Percentiles rank a stretch among this genome's conserved stretches.
phyloP scores from a whole-genome alignment of 108 stramenopile genomes.

The Chaetoceros tenuissimus region DNA sequence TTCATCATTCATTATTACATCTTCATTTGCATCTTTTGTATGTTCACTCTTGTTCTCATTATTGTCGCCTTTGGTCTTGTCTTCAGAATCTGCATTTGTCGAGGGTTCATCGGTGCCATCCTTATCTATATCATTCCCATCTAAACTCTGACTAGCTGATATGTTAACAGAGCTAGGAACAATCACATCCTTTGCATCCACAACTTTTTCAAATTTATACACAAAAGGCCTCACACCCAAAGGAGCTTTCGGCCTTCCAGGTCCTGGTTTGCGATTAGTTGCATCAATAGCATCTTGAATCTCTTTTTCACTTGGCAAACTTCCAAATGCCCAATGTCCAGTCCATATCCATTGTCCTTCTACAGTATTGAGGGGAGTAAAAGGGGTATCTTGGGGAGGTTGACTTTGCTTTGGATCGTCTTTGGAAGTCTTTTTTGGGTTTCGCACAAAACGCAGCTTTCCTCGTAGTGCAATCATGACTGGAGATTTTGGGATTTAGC shows the following conservation, averaged over 20 bases:
- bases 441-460: not conserved
- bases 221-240: conserved; percentile 27
- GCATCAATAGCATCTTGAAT: not conserved
- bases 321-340: conserved; percentile 7
- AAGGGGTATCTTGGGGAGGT: not conserved
- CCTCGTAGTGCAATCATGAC: conserved; percentile 4
- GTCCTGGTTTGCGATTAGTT: not conserved
- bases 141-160: too few species aligned
- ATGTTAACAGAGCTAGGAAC: conserved; percentile 36
- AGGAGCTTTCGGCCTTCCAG: not conserved
- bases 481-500: not conserved
- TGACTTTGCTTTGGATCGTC: not conserved
- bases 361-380: not conserved
- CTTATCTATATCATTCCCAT: too few species aligned
- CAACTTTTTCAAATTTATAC: conserved; percentile 31
- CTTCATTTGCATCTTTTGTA: too few species aligned
- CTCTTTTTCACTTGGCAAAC: not conserved
- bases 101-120: too few species aligned
- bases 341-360: conserved; percentile 1
- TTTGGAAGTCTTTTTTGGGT: not conserved
- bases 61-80: too few species aligned
- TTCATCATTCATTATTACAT: too few species aligned
- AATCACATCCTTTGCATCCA: conserved; percentile 27
- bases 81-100: too few species aligned
- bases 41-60: too few species aligned